These are phyloP conservation scores for Schizochytrium sp. DNA, from an alignment of 108 stramenopile species.

Conservation along the genomic window DNA sequence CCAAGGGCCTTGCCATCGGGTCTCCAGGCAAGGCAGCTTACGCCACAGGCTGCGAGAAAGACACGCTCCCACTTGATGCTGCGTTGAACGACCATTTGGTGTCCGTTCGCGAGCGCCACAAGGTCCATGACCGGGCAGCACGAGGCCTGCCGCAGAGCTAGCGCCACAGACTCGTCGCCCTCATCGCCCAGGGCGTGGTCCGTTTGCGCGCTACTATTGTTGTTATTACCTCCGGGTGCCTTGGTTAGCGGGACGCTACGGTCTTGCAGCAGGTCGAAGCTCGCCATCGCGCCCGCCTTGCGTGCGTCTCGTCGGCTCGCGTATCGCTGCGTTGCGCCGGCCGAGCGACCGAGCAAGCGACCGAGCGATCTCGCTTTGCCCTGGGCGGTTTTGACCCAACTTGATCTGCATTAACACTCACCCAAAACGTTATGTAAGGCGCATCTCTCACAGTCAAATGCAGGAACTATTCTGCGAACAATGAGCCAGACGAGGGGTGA, in stretches of 20 bases:
- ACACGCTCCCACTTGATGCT: conserved; percentile 4
- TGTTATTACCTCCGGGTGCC: background rate
- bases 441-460: no score
- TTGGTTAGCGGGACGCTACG: background rate
- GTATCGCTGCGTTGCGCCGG: no score
- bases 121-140: conserved; percentile 17
- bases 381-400: no score
- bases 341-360: no score
- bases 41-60: background rate
- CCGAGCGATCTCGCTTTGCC: no score
- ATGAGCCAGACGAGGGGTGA: no score
- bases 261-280: background rate
- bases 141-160: background rate
- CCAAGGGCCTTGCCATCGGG: conserved; percentile 6
- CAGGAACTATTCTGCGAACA: no score
- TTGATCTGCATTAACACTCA: no score
- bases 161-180: background rate
- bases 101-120: background rate
- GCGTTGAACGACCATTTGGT: background rate
- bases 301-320: no score
- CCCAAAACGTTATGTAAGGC: no score
- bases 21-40: background rate
- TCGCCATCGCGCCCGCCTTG: background rate
- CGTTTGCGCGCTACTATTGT: no score
- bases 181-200: background rate